A percentile compares a stretch with the other conserved stretches of the same genome.
Conservation (phyloP, 2,329 filamentous ascomycete species). For the Pseudogymnoascus sp. region DNA sequence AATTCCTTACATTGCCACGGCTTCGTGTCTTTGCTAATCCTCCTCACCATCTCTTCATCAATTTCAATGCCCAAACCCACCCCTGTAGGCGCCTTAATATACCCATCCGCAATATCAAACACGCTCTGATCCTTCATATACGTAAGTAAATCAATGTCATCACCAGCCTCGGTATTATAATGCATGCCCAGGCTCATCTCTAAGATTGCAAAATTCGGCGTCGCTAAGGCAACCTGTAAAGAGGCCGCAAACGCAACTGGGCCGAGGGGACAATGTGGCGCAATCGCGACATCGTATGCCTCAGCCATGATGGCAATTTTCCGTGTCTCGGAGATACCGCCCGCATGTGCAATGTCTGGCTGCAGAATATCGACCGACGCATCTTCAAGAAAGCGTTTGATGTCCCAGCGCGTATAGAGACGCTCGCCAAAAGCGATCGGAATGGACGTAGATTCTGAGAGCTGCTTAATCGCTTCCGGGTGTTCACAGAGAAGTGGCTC, state of each 20-base stretch:
- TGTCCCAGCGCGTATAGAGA: constrained; percentile 49
- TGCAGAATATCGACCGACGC: constrained; percentile 47
- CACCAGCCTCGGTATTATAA: constrained; percentile 46
- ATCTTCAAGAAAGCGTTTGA: constrained; percentile 47
- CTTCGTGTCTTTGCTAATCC: no score
- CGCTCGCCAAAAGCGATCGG: constrained; percentile 51
- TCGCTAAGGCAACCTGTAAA: constrained; percentile 43
- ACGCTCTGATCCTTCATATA: constrained; percentile 27
- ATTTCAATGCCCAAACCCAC: no score
- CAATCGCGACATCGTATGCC: constrained; percentile 48
- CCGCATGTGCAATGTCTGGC: constrained; percentile 48
- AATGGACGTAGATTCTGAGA: constrained; percentile 40
- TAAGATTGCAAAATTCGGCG: constrained; percentile 45
- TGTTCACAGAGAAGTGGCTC: constrained; percentile 54
- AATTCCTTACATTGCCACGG: no score
- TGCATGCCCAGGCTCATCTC: constrained; percentile 55
- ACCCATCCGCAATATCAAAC: no score
- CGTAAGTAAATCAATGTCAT: constrained; percentile 40
- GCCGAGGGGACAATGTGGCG: constrained; percentile 49
- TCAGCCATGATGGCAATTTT: constrained; percentile 50
- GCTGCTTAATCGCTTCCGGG: constrained; percentile 43
- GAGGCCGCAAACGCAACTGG: constrained; percentile 49
- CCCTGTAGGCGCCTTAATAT: no score
- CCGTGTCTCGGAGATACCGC: constrained; percentile 47
- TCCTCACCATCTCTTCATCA: no score